Percentiles rank a stretch among this genome's conserved stretches.
Conservation (phyloP, 805 yeast species). For the Saccharomycopsis javanensis region DNA sequence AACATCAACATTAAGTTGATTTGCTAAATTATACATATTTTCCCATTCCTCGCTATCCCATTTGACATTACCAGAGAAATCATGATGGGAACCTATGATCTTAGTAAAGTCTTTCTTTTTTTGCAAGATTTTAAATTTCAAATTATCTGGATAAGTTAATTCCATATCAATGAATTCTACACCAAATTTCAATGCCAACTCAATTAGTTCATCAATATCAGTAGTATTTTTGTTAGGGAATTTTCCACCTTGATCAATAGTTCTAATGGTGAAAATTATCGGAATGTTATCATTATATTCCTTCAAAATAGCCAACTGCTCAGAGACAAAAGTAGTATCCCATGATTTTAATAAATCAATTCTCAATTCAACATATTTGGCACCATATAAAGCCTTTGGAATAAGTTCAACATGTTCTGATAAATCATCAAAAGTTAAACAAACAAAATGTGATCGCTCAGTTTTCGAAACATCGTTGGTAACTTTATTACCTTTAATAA, state of each 20-base stretch:
- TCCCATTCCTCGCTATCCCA: conserved; percentile 75
- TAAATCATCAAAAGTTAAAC: conserved; percentile 61
- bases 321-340: conserved; percentile 49
- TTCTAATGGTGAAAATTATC: conserved; percentile 71
- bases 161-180: conserved; percentile 77
- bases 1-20: conserved; percentile 55
- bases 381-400: conserved; percentile 52
- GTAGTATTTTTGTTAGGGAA: conserved; percentile 53
- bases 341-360: conserved; percentile 56
- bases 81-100: conserved; percentile 79
- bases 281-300: conserved; percentile 54
- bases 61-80: conserved; percentile 46
- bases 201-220: conserved; percentile 40
- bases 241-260: conserved; percentile 71
- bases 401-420: conserved; percentile 35
- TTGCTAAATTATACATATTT: conserved; percentile 57
- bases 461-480: conserved; percentile 26
- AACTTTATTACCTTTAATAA: conserved; percentile 46
- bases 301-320: conserved; percentile 65
- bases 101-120: conserved; percentile 50
- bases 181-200: conserved; percentile 64
- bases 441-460: conserved; percentile 55
- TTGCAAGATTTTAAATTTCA: conserved; percentile 40
- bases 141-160: conserved; percentile 50
- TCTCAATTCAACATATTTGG: conserved; percentile 74